phyloP scores from a whole-genome alignment of 345 rosid species.

The Fremontodendron californicum region DNA sequence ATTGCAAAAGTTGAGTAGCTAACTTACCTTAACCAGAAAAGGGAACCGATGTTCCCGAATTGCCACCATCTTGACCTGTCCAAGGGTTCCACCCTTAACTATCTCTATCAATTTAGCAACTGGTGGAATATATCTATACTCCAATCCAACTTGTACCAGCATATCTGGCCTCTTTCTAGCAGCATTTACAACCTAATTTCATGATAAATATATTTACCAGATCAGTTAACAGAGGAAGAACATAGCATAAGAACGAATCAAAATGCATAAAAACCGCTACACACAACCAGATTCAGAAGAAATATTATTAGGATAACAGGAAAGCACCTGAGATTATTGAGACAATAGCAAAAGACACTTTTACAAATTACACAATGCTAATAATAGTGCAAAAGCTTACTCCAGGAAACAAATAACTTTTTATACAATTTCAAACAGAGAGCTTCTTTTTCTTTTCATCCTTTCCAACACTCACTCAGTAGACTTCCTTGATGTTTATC shows the following conservation, averaged over 20 bases:
- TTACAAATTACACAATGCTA: background rate
- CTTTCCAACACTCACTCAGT: background rate
- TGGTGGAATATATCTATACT: conserved; percentile 92
- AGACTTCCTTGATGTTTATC: background rate
- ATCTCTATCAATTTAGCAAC: conserved; percentile 79
- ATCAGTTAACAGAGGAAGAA: background rate
- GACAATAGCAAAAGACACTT: background rate
- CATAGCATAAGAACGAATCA: background rate
- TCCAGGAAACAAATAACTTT: background rate
- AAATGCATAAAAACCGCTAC: background rate
- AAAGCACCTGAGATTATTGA: background rate
- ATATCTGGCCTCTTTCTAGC: conserved; percentile 73
- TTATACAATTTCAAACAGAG: background rate
- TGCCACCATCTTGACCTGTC: conserved; percentile 82
- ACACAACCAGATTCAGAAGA: background rate
- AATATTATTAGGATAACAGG: background rate
- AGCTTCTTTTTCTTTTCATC: background rate
- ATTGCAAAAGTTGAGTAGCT: conserved; percentile 16
- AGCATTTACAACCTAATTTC: conserved; percentile 62
- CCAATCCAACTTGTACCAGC: conserved; percentile 90
- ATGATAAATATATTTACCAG: conserved; percentile 3
- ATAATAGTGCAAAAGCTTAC: background rate
- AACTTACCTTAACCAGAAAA: conserved; percentile 77
- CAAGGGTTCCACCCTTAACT: conserved; percentile 65
- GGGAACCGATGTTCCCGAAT: conserved; percentile 92